Base-by-base conservation (phyloP, 768 basidiomycete genomes). In the Amanita exitialis region DNA sequence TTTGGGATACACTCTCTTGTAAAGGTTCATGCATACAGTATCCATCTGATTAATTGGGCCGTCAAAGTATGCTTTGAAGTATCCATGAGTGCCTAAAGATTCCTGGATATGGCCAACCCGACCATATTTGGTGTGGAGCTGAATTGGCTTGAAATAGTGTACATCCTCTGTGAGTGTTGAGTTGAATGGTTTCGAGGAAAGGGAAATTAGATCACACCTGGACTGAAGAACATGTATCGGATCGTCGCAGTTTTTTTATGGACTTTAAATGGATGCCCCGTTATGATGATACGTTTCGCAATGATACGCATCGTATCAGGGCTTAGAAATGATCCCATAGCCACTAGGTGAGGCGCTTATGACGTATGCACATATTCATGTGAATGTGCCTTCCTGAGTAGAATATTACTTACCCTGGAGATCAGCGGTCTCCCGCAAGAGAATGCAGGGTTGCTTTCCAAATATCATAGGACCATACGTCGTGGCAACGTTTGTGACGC, bases 201-300 rank as follows among this genome's bases (percentile, higher is more conserved):
- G 12, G 8, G 1, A 18, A 44, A 51, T 4, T 18, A 12, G 34
- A 30, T 21, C n/a, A 39, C 57, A 87, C 86, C 86, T 36, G 83
- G 59, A 65, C 94, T 86, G 77, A 99, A 98, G 72, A 98, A 98
- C 90, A 99, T 90, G 72, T 97, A 98, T 50, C 95, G 84, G 58
- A 99, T 83, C 5, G 95, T 98, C 2, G 94, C 95, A 4, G 90
- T 91, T 73, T 91, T 93, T 64, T 92, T 91, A 75, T 98, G 94
- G 1, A 97, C 83, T 61, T 93, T 94, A 80, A 92, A 89, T 1
- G 95, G 95, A 67, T 96, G 93, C 0, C 95, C 95, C 2, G 95
- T 93, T 39, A 99, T 74, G 56, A 97, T 77, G 65, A 95, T 79
- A n/a, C 95, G 83, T 66, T 99, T 99, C 41, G 91, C 83, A 53